Conservation (phyloP, 2,329 filamentous ascomycete genomes). For the Lanzia echinophila region DNA sequence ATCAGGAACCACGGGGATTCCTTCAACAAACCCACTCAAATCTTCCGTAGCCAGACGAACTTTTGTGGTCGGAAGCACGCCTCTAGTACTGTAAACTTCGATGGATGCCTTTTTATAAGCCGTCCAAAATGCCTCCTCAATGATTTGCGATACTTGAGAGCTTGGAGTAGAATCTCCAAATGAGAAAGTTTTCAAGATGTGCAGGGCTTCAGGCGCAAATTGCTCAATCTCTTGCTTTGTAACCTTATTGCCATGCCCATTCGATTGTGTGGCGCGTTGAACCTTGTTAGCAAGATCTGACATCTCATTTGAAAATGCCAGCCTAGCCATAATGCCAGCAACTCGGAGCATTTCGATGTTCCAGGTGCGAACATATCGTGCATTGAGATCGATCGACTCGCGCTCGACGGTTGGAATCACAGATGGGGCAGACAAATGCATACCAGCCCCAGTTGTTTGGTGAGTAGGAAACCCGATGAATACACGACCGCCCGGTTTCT, state of each 20-base stretch:
- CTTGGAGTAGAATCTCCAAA: constrained; percentile 89
- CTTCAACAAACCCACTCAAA: constrained; percentile 68
- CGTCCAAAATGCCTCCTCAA: constrained; percentile 95
- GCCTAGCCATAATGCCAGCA: constrained; percentile 80
- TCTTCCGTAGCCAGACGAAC: constrained; percentile 70
- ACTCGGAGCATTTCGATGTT: constrained; percentile 89
- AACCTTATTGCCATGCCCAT: constrained; percentile 42
- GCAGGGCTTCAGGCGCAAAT: constrained; percentile 71
- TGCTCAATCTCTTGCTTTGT: constrained; percentile 57
- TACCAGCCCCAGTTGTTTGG: constrained; percentile 88
- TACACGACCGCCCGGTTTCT: constrained; percentile 73
- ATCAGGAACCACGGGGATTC: constrained; percentile 78
- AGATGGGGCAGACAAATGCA: constrained; percentile 92
- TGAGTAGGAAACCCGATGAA: constrained; percentile 98
- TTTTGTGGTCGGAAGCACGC: constrained; percentile 75
- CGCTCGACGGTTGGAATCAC: constrained; percentile 96
- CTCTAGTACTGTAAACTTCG: constrained; percentile 81
- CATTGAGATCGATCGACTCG: constrained; percentile 94
- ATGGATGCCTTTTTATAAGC: constrained; percentile 77
- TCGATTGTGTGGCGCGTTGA: constrained; percentile 37
- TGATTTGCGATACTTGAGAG: constrained; percentile 71
- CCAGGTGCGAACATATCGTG: constrained; percentile 90
- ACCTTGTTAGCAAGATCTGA: constrained; percentile 60
- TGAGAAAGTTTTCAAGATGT: constrained; percentile 80
- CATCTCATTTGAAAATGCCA: constrained; percentile 89